These are phyloP conservation scores for Meira miltonrushii DNA, from an alignment of 1,284 basidiomycete species.

Conservation along the genomic window DNA sequence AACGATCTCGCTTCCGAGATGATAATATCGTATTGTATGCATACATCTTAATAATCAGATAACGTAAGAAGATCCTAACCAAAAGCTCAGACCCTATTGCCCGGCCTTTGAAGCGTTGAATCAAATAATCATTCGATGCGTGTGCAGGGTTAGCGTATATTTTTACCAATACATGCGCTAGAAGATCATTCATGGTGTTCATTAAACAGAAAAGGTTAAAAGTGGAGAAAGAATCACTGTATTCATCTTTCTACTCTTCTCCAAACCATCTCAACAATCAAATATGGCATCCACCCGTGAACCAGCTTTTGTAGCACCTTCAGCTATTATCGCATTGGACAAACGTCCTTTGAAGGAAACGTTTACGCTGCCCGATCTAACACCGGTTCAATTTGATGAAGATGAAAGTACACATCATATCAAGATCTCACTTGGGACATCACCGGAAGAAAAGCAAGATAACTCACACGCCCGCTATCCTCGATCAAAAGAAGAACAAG, in stretches of 20 bases:
- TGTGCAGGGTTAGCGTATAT: no score
- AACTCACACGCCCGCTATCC: background rate
- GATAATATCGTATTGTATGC: no score
- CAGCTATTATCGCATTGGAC: constrained; percentile 7
- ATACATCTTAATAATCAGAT: no score
- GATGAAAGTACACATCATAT: background rate
- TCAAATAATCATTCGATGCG: no score
- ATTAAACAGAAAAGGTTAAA: no score
- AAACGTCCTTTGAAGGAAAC: constrained; percentile 7
- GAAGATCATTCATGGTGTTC: no score
- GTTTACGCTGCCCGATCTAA: constrained; percentile 14
- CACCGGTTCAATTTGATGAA: constrained; percentile 6
- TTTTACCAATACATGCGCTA: no score
- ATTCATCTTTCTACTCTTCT: background rate
- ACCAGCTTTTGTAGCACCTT: constrained; percentile 8
- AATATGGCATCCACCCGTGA: constrained; percentile 5
- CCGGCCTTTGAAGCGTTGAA: no score
- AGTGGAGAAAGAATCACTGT: background rate
- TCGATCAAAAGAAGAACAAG: background rate
- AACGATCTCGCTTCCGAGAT: no score
- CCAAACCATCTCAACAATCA: background rate
- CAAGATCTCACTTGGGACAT: background rate
- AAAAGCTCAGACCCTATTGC: no score
- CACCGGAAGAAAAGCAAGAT: background rate
- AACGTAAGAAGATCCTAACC: no score